Evolutionary conservation across 805 yeast genomes (phyloP).

Genomic region (Nadsonia fulvescens): DNA sequence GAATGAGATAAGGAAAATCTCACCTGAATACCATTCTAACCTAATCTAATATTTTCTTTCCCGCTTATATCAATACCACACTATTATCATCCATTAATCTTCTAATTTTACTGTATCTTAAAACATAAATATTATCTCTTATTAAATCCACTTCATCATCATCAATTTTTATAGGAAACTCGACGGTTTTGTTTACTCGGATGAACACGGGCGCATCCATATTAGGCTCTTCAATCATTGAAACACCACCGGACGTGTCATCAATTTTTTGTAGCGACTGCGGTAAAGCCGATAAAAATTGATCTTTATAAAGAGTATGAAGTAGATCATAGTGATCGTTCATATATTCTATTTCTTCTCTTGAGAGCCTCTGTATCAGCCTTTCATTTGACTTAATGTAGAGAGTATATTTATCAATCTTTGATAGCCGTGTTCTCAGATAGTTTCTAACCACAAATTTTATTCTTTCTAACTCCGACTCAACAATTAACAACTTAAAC

Average conservation of each 20-base stretch:
- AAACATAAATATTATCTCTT: slow-evolving; percentile 53
- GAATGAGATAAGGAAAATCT: too few relatives aligned
- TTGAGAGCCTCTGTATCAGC: slow-evolving; percentile 28
- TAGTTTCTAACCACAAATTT: slow-evolving; percentile 69
- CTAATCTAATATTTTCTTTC: too few relatives aligned
- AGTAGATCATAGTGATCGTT: slow-evolving; percentile 46
- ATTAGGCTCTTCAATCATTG: slow-evolving; percentile 69
- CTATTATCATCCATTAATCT: slow-evolving; percentile 24
- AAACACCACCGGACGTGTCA: slow-evolving; percentile 37
- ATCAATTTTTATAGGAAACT: slow-evolving; percentile 26
- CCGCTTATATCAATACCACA: slow-evolving; percentile 23
- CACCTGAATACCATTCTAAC: too few relatives aligned
- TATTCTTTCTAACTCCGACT: slow-evolving; percentile 77
- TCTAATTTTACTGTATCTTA: slow-evolving; percentile 42
- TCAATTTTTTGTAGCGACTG: slow-evolving; percentile 52
- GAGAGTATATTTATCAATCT: slow-evolving; percentile 55
- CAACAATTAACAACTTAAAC: slow-evolving; percentile 65
- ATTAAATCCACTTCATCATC: slow-evolving; percentile 33
- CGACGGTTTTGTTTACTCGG: slow-evolving; percentile 26
- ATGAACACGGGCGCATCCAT: slow-evolving; percentile 63
- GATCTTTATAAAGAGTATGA: slow-evolving; percentile 43
- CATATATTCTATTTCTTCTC: slow-evolving; percentile 48
- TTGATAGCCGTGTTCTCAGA: slow-evolving; percentile 50
- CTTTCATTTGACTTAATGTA: slow-evolving; percentile 32
- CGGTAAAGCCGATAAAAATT: slow-evolving; percentile 55